These are phyloP conservation scores for Xylaria arbuscula DNA, from an alignment of 2,329 filamentous ascomycete species.

Conservation along the genomic window DNA sequence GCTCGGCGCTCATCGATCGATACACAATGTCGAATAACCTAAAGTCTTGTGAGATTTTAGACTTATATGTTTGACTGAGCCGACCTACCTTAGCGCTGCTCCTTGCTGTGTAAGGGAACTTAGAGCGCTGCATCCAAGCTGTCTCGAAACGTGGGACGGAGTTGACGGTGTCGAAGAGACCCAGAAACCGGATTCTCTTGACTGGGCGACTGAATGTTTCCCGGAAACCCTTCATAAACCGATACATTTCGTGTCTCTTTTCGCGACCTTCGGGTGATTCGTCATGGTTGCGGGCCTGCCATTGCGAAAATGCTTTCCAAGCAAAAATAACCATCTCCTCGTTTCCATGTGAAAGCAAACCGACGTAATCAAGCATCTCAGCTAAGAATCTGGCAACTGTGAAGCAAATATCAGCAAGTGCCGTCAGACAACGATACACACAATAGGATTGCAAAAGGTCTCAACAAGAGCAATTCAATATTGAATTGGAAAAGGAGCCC, in stretches of 20 bases:
- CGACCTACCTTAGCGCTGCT: constrained; percentile 60
- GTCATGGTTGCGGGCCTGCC: constrained; percentile 69
- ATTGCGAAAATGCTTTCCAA: constrained; percentile 83
- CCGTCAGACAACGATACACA: neutral
- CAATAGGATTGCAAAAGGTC: too few species aligned
- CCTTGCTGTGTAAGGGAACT: constrained; percentile 75
- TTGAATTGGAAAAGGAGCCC: too few species aligned
- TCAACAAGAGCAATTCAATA: neutral
- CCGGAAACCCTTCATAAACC: constrained; percentile 81
- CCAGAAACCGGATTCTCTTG: constrained; percentile 78
- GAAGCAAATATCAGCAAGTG: constrained; percentile 18
- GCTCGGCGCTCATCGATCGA: constrained; percentile 77
- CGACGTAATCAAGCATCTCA: constrained; percentile 87
- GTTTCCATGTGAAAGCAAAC: constrained; percentile 82
- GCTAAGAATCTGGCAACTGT: constrained; percentile 77
- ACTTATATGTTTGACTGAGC: neutral
- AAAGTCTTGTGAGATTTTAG: neutral
- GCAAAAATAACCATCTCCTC: constrained; percentile 87
- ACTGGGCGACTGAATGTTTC: constrained; percentile 84
- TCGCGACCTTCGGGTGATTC: constrained; percentile 57
- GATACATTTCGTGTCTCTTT: constrained; percentile 71
- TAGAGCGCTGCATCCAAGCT: constrained; percentile 80
- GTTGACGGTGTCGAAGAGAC: constrained; percentile 85
- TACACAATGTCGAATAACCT: constrained; percentile 75
- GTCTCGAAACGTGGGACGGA: constrained; percentile 81